These are phyloP conservation scores for Coemansia sp. DNA, from an alignment of 192 early-diverging fungal species.

Conservation along the genomic window DNA sequence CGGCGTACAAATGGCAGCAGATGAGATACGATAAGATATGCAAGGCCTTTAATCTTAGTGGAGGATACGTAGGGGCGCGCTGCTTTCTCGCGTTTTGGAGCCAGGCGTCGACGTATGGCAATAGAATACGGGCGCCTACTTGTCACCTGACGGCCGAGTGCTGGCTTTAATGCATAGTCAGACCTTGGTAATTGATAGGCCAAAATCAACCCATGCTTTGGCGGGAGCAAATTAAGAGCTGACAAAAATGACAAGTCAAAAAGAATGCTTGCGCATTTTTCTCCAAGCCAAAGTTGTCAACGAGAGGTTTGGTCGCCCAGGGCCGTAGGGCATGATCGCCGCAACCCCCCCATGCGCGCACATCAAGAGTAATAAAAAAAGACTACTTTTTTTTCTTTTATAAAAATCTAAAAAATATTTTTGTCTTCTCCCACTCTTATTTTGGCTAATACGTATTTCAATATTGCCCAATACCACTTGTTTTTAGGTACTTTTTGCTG, in stretches of 20 bases:
- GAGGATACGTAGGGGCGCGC: not conserved
- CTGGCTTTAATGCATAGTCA: not conserved
- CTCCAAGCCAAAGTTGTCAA: not conserved
- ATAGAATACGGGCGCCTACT: not conserved
- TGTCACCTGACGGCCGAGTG: not conserved
- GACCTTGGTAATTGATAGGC: not conserved
- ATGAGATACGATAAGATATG: not conserved
- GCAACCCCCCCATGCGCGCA: not conserved
- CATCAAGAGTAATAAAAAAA: not conserved
- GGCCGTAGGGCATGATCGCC: not conserved
- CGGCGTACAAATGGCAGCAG: not conserved
- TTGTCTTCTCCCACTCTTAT: not conserved
- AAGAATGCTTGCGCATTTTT: not conserved
- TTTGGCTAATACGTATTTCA: not conserved
- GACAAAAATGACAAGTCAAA: not conserved
- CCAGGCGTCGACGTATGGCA: not conserved
- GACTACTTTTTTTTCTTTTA: not conserved
- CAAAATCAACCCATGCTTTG: not conserved
- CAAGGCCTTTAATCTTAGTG: not conserved
- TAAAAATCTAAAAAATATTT: not conserved
- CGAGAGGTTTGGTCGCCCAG: too few species aligned
- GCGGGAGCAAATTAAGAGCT: not conserved
- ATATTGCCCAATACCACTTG: not conserved
- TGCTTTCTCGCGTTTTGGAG: too few species aligned
- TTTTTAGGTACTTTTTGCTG: not conserved